These are phyloP conservation scores for Xerocomellus amylosporus DNA, from an alignment of 768 basidiomycete species.

Conservation along the genomic window DNA sequence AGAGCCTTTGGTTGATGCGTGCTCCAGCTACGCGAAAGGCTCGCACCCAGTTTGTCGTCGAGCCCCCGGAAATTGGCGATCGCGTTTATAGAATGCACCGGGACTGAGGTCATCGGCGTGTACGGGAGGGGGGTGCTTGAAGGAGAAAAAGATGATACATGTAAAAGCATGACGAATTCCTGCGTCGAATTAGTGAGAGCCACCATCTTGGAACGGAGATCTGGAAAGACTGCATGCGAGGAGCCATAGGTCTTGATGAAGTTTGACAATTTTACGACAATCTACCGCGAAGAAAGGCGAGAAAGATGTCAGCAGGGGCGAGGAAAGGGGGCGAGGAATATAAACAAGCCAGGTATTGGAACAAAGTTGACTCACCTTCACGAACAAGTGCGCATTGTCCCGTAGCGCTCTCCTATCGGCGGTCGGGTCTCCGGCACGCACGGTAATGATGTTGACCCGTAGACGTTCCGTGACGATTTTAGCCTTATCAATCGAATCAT, in stretches of 20 bases:
- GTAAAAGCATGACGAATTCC: conserved; percentile 82
- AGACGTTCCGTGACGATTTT: conserved; percentile 63
- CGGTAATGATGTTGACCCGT: conserved; percentile 51
- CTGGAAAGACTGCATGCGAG: conserved; percentile 52
- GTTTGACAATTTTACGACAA: conserved; percentile 73
- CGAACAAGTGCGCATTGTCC: conserved; percentile 76
- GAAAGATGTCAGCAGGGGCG: conserved; percentile 3
- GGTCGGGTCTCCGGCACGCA: conserved; percentile 55
- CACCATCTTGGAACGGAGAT: conserved; percentile 68
- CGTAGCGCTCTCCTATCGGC: conserved; percentile 62
- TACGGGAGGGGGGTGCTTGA: conserved; percentile 52
- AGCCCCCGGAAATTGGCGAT: conserved; percentile 18
- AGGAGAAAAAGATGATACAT: conserved; percentile 79
- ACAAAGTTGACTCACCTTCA: conserved; percentile 55
- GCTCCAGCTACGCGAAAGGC: conserved; percentile 59
- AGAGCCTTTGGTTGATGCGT: conserved; percentile 45
- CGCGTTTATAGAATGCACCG: conserved; percentile 12
- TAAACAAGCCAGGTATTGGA: background rate
- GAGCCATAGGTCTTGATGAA: conserved; percentile 63
- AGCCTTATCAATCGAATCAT: conserved; percentile 57
- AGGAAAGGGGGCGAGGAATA: background rate
- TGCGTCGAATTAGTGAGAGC: conserved; percentile 80
- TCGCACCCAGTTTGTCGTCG: conserved; percentile 50
- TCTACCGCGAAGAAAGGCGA: conserved; percentile 39
- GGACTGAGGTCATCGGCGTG: conserved; percentile 51